Evolutionary conservation across 2,329 filamentous ascomycete genomes (phyloP), one percentile per base, ranked within the genome.

Genomic region (Talaromyces funiculosus): DNA sequence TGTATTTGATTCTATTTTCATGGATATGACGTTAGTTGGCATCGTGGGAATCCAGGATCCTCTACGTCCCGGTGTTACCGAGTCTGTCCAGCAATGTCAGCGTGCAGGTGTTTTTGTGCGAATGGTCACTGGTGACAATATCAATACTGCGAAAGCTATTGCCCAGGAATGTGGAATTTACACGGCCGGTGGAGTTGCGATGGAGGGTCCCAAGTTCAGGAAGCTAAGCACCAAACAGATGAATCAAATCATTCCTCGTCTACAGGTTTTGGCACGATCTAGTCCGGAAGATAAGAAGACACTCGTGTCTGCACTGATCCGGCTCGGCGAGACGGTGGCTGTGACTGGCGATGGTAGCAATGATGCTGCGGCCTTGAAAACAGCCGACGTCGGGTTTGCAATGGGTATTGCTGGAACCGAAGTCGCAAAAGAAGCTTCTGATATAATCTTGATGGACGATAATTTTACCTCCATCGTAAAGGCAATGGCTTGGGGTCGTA

Each of bases 401-500:
- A 93, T 93, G 90, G 90, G 90, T 66, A 90, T 92, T 57, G 83
- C 89, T 14, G 90, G 90, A 63, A 92, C 90, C 0, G 90, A 92
- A 72, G 89, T 93, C 40, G 90, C 90, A 49, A 92, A 92, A 75
- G 89, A 93, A 74, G 90, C 90, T 1, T 92, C 90, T 7, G 88
- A 89, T 38, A 93, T 93, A 63, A 91, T 93, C 67, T 80, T 93
- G 14, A 92, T 92, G 89, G 90, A 92, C 70, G 90, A 93, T 75
- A 92, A 92, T 76, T 93, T 93, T 74, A 83, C 86, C 29, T 92
- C 89, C n/a, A 93, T 92, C 63, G 87, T 93, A 65, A 91, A 90
- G 75, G 90, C 90, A 14, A 80, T 92, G 66, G 87, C 89, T 67
- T 93, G 90, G 90, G 90, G 90, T 55, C 84, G 88, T 26, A 86